Percentiles rank a stretch among this genome's conserved stretches.
phyloP scores from a whole-genome alignment of 257 asterid species.

The Orobanche coerulescens region DNA sequence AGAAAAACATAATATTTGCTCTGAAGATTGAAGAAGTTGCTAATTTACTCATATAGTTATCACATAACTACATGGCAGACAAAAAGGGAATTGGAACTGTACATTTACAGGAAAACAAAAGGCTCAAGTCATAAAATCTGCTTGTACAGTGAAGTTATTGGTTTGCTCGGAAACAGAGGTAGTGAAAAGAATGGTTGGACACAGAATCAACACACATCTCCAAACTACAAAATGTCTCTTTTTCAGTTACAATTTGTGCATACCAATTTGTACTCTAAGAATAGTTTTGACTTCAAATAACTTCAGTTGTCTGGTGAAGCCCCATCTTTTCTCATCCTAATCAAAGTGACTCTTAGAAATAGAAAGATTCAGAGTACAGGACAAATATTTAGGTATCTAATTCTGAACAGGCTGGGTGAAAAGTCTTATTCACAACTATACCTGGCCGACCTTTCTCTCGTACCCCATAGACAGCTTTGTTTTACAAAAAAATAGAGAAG shows the following conservation, averaged over 20 bases:
- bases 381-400: background rate
- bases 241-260: background rate
- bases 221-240: slow-evolving; percentile 5
- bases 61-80: background rate
- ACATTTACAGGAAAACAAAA: background rate
- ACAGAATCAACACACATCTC: no score
- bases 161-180: background rate
- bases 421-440: background rate
- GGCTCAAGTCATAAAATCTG: background rate
- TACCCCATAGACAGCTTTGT: background rate
- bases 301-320: background rate
- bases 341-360: background rate
- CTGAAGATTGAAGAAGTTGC: background rate
- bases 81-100: background rate
- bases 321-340: background rate
- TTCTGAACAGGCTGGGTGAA: background rate
- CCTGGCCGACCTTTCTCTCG: background rate
- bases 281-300: background rate
- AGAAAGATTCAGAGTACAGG: background rate
- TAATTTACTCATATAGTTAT: background rate
- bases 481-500: background rate
- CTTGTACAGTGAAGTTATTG: background rate
- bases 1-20: background rate
- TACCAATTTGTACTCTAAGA: background rate
- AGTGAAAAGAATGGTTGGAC: background rate